Percentiles rank a stretch among this genome's conserved stretches.
Conservation (phyloP, 208 protist genomes). For the Leishmania tropica region DNA sequence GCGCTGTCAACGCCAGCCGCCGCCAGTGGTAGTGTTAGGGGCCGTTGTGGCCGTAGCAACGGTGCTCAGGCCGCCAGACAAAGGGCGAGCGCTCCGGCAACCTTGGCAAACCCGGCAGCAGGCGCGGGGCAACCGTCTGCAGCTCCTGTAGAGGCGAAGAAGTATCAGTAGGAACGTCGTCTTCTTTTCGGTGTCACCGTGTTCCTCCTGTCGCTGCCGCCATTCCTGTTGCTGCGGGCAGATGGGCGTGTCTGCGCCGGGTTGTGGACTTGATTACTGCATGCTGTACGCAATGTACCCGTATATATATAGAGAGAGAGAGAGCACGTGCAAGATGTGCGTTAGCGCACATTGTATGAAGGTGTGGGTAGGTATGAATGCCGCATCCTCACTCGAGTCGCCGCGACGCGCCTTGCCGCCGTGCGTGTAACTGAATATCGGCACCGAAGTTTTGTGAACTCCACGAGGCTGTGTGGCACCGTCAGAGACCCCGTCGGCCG, state of each 20-base stretch:
- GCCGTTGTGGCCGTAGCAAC: not conserved
- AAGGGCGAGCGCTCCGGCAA: not conserved
- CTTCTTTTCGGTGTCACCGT: not conserved
- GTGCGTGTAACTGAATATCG: not conserved
- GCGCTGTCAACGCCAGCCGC: not conserved
- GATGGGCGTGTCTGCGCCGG: not conserved
- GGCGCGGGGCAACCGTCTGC: not conserved
- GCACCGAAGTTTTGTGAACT: not conserved
- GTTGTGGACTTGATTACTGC: not conserved
- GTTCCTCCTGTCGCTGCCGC: not conserved
- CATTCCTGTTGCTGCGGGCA: not conserved
- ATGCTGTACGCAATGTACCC: not conserved
- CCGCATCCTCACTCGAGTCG: not conserved
- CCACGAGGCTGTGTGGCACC: not conserved
- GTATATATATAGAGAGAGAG: not conserved
- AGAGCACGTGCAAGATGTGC: not conserved
- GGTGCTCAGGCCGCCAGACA: not conserved
- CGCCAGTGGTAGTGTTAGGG: not conserved
- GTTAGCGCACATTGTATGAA: not conserved
- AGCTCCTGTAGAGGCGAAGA: conserved; percentile 17
- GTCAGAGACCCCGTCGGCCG: not conserved
- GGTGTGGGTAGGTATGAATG: not conserved
- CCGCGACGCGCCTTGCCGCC: not conserved
- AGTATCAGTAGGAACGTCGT: conserved; percentile 18
- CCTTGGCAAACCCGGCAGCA: not conserved